A percentile compares a stretch with the other conserved stretches of the same genome.
These are phyloP conservation scores for Vanrija sp. DNA, from an alignment of 1,284 basidiomycete species.

Conservation along the genomic window DNA sequence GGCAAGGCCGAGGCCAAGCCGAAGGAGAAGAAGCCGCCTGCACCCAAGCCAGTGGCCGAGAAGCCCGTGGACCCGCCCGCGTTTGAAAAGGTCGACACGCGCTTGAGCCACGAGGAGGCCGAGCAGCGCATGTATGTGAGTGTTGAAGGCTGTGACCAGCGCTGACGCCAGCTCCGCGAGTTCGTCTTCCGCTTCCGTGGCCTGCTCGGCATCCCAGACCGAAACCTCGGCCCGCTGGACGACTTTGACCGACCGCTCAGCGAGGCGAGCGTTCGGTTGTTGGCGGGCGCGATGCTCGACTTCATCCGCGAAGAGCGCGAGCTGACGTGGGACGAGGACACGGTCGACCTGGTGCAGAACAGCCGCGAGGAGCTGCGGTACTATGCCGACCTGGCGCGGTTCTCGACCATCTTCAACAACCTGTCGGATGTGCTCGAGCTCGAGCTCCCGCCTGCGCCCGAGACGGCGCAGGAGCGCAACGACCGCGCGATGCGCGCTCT, in stretches of 20 bases:
- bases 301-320: conserved; percentile 20
- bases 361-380: conserved; percentile 40
- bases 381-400: conserved; percentile 41
- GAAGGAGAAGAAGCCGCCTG: conserved; percentile 6
- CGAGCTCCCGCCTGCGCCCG: conserved; percentile 13
- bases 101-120: conserved; percentile 25
- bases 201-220: conserved; percentile 31
- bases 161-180: conserved; percentile 34
- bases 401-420: conserved; percentile 26
- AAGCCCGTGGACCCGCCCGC: conserved; percentile 22
- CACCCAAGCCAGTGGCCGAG: not conserved
- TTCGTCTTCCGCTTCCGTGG: conserved; percentile 34
- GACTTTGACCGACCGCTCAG: conserved; percentile 42
- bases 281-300: conserved; percentile 37
- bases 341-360: conserved; percentile 2
- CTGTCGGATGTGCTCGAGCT: conserved; percentile 22
- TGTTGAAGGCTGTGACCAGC: not conserved
- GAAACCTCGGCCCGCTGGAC: conserved; percentile 34
- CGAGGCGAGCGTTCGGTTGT: conserved; percentile 34
- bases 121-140: conserved; percentile 38
- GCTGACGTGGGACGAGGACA: not conserved
- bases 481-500: conserved; percentile 27
- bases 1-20: conserved; percentile 7
- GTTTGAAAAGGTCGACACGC: conserved; percentile 32
- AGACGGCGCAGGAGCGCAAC: conserved; percentile 15